Percentiles rank a stretch among this genome's conserved stretches.
Conservation (phyloP, 192 early-diverging fungal species). For the Backusella luteola region DNA sequence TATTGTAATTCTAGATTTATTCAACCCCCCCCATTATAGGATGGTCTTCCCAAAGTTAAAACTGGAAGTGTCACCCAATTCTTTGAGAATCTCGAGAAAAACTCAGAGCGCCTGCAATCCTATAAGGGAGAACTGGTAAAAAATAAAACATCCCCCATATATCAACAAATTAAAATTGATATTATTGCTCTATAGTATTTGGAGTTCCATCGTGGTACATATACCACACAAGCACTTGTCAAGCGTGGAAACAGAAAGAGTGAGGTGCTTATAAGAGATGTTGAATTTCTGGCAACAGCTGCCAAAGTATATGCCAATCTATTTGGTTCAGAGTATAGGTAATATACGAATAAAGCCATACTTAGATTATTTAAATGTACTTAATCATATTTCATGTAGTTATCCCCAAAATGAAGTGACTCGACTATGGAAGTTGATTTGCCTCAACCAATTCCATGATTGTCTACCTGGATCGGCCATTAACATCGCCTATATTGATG, state of each 20-base stretch:
- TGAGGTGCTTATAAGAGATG: slow-evolving; percentile 83
- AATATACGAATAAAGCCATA: background rate
- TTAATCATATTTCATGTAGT: slow-evolving; percentile 10
- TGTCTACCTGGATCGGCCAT: slow-evolving; percentile 94
- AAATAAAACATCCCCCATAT: background rate
- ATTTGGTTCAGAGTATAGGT: background rate
- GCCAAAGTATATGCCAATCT: slow-evolving; percentile 21
- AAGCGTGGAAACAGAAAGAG: slow-evolving; percentile 86
- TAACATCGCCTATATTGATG: slow-evolving; percentile 87
- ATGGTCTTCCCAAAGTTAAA: slow-evolving; percentile 69
- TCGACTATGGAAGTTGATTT: slow-evolving; percentile 84
- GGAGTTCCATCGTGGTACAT: slow-evolving; percentile 98
- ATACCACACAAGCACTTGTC: slow-evolving; percentile 85
- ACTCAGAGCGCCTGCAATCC: slow-evolving; percentile 65
- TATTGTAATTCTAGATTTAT: slow-evolving; percentile 15
- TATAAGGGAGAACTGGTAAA: slow-evolving; percentile 95
- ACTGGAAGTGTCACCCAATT: slow-evolving; percentile 79
- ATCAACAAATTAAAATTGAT: background rate
- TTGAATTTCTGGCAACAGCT: slow-evolving; percentile 74
- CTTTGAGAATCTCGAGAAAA: slow-evolving; percentile 74
- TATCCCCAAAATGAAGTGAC: slow-evolving; percentile 80
- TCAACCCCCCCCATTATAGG: slow-evolving; percentile 37
- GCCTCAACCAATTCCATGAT: slow-evolving; percentile 98
- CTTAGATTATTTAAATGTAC: background rate
- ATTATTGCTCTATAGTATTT: slow-evolving; percentile 68